Percentiles rank a stretch among this genome's conserved stretches.
Conservation (phyloP, 1,284 basidiomycete genomes). For the Irpex rosettiformis region DNA sequence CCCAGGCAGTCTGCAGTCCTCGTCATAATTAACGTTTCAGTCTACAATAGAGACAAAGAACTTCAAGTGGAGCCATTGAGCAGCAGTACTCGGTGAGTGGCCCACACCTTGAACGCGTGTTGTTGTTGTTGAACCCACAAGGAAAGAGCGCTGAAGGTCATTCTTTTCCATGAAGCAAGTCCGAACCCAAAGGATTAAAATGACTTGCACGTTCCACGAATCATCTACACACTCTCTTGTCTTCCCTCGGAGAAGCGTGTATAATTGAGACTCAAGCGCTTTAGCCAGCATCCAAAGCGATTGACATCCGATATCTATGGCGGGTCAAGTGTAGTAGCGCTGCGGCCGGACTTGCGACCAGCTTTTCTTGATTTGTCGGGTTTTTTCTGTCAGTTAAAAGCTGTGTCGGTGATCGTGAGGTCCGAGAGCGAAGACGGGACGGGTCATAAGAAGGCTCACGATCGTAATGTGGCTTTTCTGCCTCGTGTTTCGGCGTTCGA, state of each 20-base stretch:
- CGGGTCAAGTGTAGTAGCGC: too few species aligned
- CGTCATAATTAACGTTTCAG: not conserved
- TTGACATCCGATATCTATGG: too few species aligned
- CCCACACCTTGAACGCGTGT: not conserved
- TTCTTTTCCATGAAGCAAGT: not conserved
- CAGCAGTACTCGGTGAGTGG: too few species aligned
- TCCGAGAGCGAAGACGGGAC: too few species aligned
- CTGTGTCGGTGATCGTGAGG: not conserved
- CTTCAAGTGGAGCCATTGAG: too few species aligned
- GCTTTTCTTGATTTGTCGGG: not conserved
- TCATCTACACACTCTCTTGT: too few species aligned
- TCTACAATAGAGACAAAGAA: not conserved
- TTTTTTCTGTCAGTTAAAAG: not conserved
- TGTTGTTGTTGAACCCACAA: too few species aligned
- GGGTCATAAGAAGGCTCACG: not conserved
- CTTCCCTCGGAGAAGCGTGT: too few species aligned
- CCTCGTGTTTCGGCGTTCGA: not conserved
- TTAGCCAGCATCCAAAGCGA: too few species aligned
- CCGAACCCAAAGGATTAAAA: not conserved
- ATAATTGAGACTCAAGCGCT: too few species aligned
- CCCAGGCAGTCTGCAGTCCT: not conserved
- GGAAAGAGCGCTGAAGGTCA: not conserved
- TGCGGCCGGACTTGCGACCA: not conserved
- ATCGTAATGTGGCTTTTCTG: not conserved
- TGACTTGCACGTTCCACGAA: not conserved